These are phyloP conservation scores for Candida nemodendra DNA, from an alignment of 805 yeast species.

Conservation along the genomic window DNA sequence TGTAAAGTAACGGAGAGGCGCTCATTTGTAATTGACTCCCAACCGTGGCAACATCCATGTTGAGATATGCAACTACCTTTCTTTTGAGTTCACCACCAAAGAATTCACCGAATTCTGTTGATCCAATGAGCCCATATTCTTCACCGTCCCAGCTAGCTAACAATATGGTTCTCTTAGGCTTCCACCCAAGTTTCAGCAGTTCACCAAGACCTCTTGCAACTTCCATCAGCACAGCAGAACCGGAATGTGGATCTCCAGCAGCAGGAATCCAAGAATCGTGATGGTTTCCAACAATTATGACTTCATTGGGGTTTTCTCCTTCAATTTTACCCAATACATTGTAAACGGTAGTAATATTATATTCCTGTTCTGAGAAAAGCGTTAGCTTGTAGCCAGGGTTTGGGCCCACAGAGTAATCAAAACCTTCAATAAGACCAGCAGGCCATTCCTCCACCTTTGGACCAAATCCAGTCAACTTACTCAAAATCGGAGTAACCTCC, in stretches of 20 bases:
- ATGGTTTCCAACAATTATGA: constrained; percentile 69
- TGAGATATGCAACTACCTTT: constrained; percentile 63
- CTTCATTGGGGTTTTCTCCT: constrained; percentile 54
- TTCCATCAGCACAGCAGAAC: constrained; percentile 65
- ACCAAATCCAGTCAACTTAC: constrained; percentile 59
- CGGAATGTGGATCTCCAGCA: constrained; percentile 78
- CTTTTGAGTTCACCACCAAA: constrained; percentile 43
- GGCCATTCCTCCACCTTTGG: constrained; percentile 32
- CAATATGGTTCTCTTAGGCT: constrained; percentile 66
- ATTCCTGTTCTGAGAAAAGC: constrained; percentile 59
- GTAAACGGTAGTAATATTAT: constrained; percentile 57
- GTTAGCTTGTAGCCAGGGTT: constrained; percentile 44
- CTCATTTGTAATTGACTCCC: constrained; percentile 53
- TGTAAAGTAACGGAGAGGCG: constrained; percentile 59
- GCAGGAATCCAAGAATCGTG: constrained; percentile 81
- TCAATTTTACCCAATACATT: constrained; percentile 62
- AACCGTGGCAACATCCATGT: constrained; percentile 62
- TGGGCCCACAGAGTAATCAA: constrained; percentile 37
- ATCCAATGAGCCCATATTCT: constrained; percentile 69
- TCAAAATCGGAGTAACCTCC: constrained; percentile 63
- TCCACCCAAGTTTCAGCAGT: constrained; percentile 59
- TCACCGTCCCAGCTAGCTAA: constrained; percentile 84
- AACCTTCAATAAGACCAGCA: constrained; percentile 35
- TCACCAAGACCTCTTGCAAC: constrained; percentile 58
- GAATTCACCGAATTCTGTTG: constrained; percentile 76